A percentile compares a stretch with the other conserved stretches of the same genome.
phyloP scores from a whole-genome alignment of 345 rosid species.

The Raphanus raphanistrum region DNA sequence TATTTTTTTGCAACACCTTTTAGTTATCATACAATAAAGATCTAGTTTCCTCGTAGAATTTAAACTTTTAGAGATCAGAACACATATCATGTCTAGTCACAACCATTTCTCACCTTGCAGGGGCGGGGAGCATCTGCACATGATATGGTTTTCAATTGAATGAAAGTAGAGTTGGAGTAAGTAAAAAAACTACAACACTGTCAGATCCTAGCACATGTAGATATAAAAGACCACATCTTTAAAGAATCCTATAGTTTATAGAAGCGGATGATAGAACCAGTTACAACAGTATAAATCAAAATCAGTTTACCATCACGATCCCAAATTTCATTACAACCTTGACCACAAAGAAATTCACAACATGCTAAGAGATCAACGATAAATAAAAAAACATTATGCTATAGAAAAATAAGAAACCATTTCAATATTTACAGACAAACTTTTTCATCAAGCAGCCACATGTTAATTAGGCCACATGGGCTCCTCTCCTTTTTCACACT shows the following conservation, averaged over 20 bases:
- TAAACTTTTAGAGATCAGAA: background rate
- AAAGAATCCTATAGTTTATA: too few species aligned
- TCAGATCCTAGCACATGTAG: background rate
- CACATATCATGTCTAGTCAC: background rate
- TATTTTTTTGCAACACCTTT: too few species aligned
- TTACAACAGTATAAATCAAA: too few species aligned
- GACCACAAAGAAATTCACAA: constrained; percentile 89
- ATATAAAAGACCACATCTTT: background rate
- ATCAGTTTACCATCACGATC: background rate
- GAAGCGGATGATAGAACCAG: background rate
- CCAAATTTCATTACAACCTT: constrained; percentile 66
- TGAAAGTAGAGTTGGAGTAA: background rate
- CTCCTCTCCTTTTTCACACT: background rate
- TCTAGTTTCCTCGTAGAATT: too few species aligned
- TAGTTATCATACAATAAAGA: background rate
- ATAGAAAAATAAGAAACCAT: background rate
- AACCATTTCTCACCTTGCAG: background rate
- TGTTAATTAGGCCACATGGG: background rate
- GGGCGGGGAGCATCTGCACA: background rate
- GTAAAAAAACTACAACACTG: background rate
- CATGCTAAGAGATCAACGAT: constrained; percentile 87
- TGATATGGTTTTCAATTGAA: background rate
- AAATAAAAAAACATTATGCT: constrained; percentile 76
- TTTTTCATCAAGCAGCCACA: background rate
- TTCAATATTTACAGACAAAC: background rate